phyloP scores from a whole-genome alignment of 805 yeast species.

The Metschnikowia vanudenii region DNA sequence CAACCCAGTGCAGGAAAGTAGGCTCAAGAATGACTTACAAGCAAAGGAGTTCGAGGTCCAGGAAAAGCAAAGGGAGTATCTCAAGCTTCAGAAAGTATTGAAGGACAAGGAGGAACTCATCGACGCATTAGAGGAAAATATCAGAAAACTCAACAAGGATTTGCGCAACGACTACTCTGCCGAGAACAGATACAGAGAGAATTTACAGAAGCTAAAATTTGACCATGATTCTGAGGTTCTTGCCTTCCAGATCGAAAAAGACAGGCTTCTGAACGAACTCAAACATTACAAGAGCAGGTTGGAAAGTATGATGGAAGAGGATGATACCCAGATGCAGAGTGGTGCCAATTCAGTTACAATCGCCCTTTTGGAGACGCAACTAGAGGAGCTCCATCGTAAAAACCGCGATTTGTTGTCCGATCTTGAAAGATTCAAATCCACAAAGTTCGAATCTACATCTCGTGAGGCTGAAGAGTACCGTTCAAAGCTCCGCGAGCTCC shows the following conservation, averaged over 20 bases:
- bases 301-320: constrained; percentile 22
- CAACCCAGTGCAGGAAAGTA: constrained; percentile 6
- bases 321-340: constrained; percentile 6
- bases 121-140: constrained; percentile 30
- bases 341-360: constrained; percentile 15
- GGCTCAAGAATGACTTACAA: constrained; percentile 21
- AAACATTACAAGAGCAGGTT: constrained; percentile 32
- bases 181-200: constrained; percentile 19
- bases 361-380: constrained; percentile 32
- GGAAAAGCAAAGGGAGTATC: constrained; percentile 20
- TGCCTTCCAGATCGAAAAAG: constrained; percentile 37
- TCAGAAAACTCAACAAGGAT: constrained; percentile 30
- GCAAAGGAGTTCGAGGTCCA: constrained; percentile 19
- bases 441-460: constrained; percentile 1
- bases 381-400: constrained; percentile 30
- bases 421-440: constrained; percentile 12
- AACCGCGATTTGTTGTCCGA: constrained; percentile 27
- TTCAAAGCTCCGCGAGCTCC: constrained; percentile 12
- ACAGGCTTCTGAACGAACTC: constrained; percentile 33
- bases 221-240: constrained; percentile 40
- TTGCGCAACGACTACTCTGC: constrained; percentile 5
- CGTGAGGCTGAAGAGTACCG: constrained; percentile 10
- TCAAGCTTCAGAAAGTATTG: constrained; percentile 20
- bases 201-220: constrained; percentile 26
- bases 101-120: constrained; percentile 38